Evolutionary conservation across 1,284 basidiomycete genomes (phyloP), one percentile per base, ranked within the genome.

Genomic region (Microbotryum saponariae): DNA sequence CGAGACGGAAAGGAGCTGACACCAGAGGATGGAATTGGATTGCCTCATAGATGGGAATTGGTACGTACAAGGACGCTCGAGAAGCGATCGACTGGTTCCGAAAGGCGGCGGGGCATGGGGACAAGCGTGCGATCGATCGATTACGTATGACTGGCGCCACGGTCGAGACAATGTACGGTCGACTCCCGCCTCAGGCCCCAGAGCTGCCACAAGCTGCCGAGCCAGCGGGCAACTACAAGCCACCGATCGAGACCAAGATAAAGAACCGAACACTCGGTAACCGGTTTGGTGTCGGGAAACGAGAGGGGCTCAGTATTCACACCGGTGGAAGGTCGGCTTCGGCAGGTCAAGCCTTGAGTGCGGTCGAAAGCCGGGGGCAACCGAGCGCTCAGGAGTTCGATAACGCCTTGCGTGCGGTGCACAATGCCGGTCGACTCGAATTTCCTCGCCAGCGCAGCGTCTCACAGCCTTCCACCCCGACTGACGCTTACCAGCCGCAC

Each of bases 91-190:
- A 81, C 31, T 97, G 87, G 82, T 98, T 94, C 80, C 88, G 87
- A 76, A 83, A 83, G 65, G 91, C 94, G 1, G 86, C 91, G 6
- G 91, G 94, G n/a, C 84, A 86, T 44, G 93, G 94, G 50, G 94
- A 98, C 78, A 94, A 91, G 75, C 88, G 94, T 61, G 92, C 94
- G 0, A 79, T 82, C 18, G 89, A 93, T 73, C 85, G 96, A 53
- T 78, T 98, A n/a, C 63, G 68, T 21, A 25, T 60, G 31, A 58
- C 61, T 1, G 63, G 62, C 37, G 16, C 37, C 16, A 42, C 37
- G 37, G 37, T 42, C 14, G 37, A 42, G 16, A n/a, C 42, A 10
- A 42, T 42, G 37, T 42, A 42, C 16, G 37, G 37, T 42, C 37
- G 37, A 16, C 37, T 16, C 14, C 16, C 37, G 14, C 37, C 37